phyloP scores from a whole-genome alignment of 495 filamentous ascomycete genomes.

The Penicillium waksmanii region DNA sequence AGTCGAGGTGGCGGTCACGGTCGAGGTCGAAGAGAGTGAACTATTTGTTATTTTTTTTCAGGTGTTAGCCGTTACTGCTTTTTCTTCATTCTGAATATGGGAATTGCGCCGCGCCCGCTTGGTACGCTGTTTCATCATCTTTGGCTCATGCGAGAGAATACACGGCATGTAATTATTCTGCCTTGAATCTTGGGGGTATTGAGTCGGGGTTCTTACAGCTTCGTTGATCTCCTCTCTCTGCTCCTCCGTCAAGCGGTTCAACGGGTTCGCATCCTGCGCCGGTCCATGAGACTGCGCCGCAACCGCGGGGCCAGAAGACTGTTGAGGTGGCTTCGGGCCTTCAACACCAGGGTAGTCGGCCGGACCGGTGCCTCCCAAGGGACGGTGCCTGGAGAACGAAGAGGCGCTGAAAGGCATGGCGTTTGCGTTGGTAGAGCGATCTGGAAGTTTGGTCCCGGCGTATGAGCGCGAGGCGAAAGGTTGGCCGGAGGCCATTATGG shows the following conservation, averaged over 20 bases:
- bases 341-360: conserved; percentile 37
- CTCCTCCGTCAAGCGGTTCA: conserved; percentile 72
- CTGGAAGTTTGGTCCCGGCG: conserved; percentile 51
- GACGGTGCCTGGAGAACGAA: conserved; percentile 46
- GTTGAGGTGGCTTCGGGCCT: conserved; percentile 35
- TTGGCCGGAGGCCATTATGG: conserved; percentile 41
- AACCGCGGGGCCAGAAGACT: conserved; percentile 27
- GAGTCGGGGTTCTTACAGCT: conserved; percentile 62
- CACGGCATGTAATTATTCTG: not conserved
- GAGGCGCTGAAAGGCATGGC: conserved; percentile 53
- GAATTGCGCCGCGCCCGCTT: not conserved
- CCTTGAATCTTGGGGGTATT: not conserved
- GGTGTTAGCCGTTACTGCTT: conserved; percentile 1
- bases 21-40: conserved; percentile 97
- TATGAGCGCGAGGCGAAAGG: conserved; percentile 56
- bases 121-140: too few species aligned
- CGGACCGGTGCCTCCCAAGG: conserved; percentile 31
- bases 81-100: not conserved
- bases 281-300: conserved; percentile 43
- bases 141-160: too few species aligned
- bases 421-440: conserved; percentile 49
- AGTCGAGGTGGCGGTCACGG: conserved; percentile 91
- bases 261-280: conserved; percentile 50
- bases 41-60: conserved; percentile 45
- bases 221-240: conserved; percentile 88